phyloP scores from a whole-genome alignment of 352 stramenopile species.

The Globisporangium apiculatum region DNA sequence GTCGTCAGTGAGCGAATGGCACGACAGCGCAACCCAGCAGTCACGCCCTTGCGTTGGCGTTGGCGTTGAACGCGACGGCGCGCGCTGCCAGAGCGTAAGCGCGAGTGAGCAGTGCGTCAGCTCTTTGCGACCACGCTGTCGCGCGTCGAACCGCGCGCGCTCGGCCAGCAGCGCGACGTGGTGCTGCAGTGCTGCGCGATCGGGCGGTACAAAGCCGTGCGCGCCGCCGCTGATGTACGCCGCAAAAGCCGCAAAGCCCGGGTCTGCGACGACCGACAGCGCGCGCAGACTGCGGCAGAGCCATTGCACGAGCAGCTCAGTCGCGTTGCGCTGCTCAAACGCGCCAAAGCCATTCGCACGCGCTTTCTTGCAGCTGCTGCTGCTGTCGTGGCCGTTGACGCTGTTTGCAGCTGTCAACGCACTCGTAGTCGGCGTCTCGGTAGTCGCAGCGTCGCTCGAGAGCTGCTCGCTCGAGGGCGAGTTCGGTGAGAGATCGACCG shows the following conservation, averaged over 20 bases:
- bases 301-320: constrained; percentile 33
- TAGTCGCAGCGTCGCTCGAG: not conserved
- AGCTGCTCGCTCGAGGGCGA: not conserved
- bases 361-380: constrained; percentile 5
- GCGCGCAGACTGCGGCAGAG: constrained; percentile 26
- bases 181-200: constrained; percentile 21
- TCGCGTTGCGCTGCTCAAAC: constrained; percentile 21
- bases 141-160: constrained; percentile 27
- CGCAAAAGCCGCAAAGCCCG: constrained; percentile 23
- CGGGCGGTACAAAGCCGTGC: constrained; percentile 16
- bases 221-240: constrained; percentile 12
- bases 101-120: constrained; percentile 19
- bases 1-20: constrained; percentile 22
- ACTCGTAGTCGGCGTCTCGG: not conserved
- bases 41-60: constrained; percentile 2
- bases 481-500: not conserved
- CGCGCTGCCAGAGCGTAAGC: constrained; percentile 14
- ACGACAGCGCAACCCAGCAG: constrained; percentile 16
- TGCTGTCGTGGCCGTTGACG: not conserved
- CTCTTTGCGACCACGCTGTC: constrained; percentile 29
- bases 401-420: too few species aligned
- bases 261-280: constrained; percentile 25
- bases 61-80: constrained; percentile 1
- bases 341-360: constrained; percentile 8
- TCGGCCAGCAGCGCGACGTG: constrained; percentile 29